Evolutionary conservation across 2,329 filamentous ascomycete genomes (phyloP), one percentile per base, ranked within the genome.

Genomic region (Colletotrichum graminicola): DNA sequence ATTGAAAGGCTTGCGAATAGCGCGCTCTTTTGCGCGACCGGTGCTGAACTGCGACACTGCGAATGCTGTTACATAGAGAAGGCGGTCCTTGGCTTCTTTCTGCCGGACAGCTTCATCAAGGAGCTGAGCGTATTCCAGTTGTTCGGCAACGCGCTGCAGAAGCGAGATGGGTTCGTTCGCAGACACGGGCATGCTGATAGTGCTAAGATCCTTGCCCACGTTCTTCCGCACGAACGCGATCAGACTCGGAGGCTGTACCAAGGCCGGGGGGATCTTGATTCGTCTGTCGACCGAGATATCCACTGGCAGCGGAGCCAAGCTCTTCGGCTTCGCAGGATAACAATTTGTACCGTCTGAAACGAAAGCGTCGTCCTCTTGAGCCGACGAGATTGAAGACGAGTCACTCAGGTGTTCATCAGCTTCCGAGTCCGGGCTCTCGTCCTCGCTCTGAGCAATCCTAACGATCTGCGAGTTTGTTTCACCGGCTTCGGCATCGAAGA

Each of bases 201-300:
- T 97, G 72, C 94, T 97, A 60, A 99, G 85, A 81, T 99, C 96
- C 81, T 99, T 99, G 78, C 96, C 96, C 12, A 98, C 96, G 76
- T 99, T 99, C 82, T 98, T 99, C 75, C 96, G 91, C 41, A 98
- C 87, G 80, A 98, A 97, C 0, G 94, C 93, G 75, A 99, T 97
- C 64, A 99, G 85, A 79, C 94, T 97, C 0, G 96, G 96, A 0
- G 96, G 96, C 68, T 91, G 85, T 18, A 94, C 90, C 36, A 91
- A 94, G 8, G 95, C 90, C 1, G 92, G 86, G 3, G 91, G 87
- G 21, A 99, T 90, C 0, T 89, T 91, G 8, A 83, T 86, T 68
- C 96, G 90, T 43, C 96, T 90, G 49, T 86, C 81, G 3, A 97
- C 86, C 0, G 82, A 76, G 39, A 90, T 86, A 6, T 88, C 86